A percentile compares a stretch with the other conserved stretches of the same genome.
phyloP scores from a whole-genome alignment of 2,329 filamentous ascomycete genomes.

The Diaporthe citri region DNA sequence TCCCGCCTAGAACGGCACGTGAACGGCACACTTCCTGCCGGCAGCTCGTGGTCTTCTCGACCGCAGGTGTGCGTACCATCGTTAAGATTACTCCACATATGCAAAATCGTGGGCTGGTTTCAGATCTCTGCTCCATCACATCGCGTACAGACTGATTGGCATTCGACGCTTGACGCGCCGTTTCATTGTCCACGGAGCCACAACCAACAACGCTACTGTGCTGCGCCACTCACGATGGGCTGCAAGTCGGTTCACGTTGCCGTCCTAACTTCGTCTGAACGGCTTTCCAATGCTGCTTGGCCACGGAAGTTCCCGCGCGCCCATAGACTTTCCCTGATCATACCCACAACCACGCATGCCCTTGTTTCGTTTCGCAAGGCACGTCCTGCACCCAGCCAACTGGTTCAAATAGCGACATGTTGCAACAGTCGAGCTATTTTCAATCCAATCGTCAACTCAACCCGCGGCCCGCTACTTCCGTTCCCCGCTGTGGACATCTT shows the following conservation, averaged over 20 bases:
- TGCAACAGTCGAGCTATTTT: not conserved
- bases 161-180: slow-evolving; percentile 8
- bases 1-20: too few species aligned
- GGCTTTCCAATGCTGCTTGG: not conserved
- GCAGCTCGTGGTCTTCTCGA: not conserved
- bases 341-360: not conserved
- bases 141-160: slow-evolving; percentile 1
- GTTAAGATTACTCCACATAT: slow-evolving; percentile 6
- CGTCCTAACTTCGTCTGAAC: slow-evolving; percentile 13
- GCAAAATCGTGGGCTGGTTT: slow-evolving; percentile 28
- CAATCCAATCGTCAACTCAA: not conserved
- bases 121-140: slow-evolving; percentile 21
- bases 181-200: slow-evolving; percentile 12
- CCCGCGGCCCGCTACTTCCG: not conserved
- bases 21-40: slow-evolving; percentile 14
- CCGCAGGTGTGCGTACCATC: not conserved
- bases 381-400: not conserved
- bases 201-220: slow-evolving; percentile 18
- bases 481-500: not conserved
- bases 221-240: slow-evolving; percentile 16
- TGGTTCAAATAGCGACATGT: not conserved
- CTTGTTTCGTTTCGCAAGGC: slow-evolving; percentile 8
- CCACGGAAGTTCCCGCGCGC: slow-evolving; percentile 15
- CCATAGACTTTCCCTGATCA: not conserved
- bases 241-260: not conserved